Evolutionary conservation across 2,329 filamentous ascomycete genomes (phyloP), one percentile per base, ranked within the genome.

Genomic region (Claviceps monticola): DNA sequence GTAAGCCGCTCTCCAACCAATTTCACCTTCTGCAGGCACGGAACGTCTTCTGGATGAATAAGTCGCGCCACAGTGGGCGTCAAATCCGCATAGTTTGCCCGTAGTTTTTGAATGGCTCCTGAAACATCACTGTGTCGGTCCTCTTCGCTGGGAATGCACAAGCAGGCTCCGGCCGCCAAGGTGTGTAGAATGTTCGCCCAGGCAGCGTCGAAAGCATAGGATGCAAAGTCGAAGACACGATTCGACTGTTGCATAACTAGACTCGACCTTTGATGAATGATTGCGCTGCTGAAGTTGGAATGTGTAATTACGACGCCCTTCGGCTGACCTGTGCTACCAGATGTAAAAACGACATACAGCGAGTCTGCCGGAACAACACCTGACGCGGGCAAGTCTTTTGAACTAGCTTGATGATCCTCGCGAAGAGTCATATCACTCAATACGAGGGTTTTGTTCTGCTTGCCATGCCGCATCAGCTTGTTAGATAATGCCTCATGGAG

Each of bases 191-290:
- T 29, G 2, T 29, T 29, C 26, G 8, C 8, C 26, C 26, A 29
- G 26, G 26, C 26, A 4, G 26, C 26, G 26, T 29, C 26, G 8
- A 29, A 29, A 29, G 26, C 26, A 29, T 54, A 55, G 3, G 51
- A 46, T 7, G 55, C 14, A 29, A 56, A 56, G 2, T 60, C 49
- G 3, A 57, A 69, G 44, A 72, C 69, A 13, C 70, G 57, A 3
- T 54, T 53, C 8, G 54, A 54, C 34, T 53, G 55, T n/a, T 51
- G 53, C 14, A 54, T 57, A 17, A 16, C 49, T 53, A 47, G 64
- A 58, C 39, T 62, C 58, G 4, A 62, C 56, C 13, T 70, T 57
- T 13, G 64, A 60, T 11, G 74, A 4, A 6, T 13, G n/a, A 48
- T 14, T 3, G 21, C 23, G 2, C 34, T 38, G 19, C 34, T 38